phyloP scores from a whole-genome alignment of 129 eudicot genomes.

The Tagetes patula region DNA sequence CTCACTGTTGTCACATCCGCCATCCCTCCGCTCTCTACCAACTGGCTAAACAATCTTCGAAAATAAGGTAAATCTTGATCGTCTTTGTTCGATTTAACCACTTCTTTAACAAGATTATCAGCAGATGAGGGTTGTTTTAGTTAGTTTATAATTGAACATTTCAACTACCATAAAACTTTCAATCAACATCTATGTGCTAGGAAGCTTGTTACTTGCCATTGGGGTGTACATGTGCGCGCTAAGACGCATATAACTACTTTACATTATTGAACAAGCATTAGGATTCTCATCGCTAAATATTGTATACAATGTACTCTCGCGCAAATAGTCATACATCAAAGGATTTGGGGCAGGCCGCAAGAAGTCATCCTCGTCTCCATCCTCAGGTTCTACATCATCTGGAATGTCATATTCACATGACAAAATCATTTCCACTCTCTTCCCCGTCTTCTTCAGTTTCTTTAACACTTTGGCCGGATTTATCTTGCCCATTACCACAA shows the following conservation, averaged over 20 bases:
- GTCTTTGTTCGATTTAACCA: too few relatives aligned
- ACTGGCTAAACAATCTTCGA: too few relatives aligned
- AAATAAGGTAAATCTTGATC: too few relatives aligned
- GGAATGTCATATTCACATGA: conserved; percentile 29
- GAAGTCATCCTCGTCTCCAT: conserved; percentile 19
- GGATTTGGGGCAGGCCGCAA: conserved; percentile 28
- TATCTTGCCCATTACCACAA: conserved; percentile 56
- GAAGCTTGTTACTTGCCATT: not conserved
- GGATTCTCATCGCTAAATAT: conserved; percentile 87
- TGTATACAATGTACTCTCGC: conserved; percentile 39
- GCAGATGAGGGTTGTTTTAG: too few relatives aligned
- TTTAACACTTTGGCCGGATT: conserved; percentile 62
- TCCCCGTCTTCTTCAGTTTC: conserved; percentile 75
- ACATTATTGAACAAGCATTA: conserved; percentile 85
- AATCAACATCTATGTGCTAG: not conserved
- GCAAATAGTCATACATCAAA: conserved; percentile 33
- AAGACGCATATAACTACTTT: not conserved
- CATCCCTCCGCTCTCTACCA: too few relatives aligned
- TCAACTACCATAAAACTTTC: not conserved
- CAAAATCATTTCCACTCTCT: conserved; percentile 50
- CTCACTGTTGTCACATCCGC: too few relatives aligned
- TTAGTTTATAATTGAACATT: not conserved
- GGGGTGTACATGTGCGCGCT: not conserved
- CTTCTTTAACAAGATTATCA: too few relatives aligned
- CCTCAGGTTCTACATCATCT: conserved; percentile 18